Conservation (phyloP, 768 basidiomycete species). For the Kwoniella sp. region DNA sequence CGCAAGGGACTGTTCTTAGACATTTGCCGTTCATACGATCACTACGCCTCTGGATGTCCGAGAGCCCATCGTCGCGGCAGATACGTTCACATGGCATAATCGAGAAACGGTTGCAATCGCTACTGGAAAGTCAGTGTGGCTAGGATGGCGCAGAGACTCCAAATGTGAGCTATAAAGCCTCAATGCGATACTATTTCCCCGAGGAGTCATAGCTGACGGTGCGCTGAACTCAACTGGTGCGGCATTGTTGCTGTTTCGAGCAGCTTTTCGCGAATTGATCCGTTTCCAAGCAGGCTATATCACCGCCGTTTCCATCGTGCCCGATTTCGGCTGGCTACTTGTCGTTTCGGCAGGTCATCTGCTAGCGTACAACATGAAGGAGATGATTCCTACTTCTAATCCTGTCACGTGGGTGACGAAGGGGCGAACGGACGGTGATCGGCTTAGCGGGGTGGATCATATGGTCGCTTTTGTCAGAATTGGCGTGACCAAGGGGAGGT, state of each 20-base stretch:
- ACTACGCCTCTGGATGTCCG: slow-evolving; percentile 26
- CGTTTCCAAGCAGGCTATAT: slow-evolving; percentile 31
- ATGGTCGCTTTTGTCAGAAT: slow-evolving; percentile 35
- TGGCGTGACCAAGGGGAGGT: slow-evolving; percentile 41
- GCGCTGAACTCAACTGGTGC: too few species aligned
- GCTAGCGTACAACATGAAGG: slow-evolving; percentile 33
- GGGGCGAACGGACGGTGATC: slow-evolving; percentile 19
- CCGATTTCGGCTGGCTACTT: slow-evolving; percentile 47
- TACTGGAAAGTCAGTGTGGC: slow-evolving; percentile 31
- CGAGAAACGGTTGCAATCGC: slow-evolving; percentile 43
- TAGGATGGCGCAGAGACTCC: slow-evolving; percentile 45
- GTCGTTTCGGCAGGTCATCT: slow-evolving; percentile 32
- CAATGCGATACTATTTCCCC: background rate
- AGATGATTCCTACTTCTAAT: slow-evolving; percentile 44
- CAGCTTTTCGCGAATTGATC: slow-evolving; percentile 43
- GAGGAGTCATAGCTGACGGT: too few species aligned
- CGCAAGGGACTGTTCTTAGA: background rate
- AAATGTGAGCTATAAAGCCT: slow-evolving; percentile 15
- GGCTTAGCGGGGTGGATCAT: slow-evolving; percentile 33
- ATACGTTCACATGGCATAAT: slow-evolving; percentile 43
- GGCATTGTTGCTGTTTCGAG: too few species aligned
- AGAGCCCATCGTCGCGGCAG: slow-evolving; percentile 35
- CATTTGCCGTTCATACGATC: slow-evolving; percentile 40
- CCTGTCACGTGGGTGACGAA: slow-evolving; percentile 39
- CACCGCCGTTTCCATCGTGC: slow-evolving; percentile 31